phyloP scores from a whole-genome alignment of 176 grass and related monocot species.

The Hyparrhenia diplandra region DNA sequence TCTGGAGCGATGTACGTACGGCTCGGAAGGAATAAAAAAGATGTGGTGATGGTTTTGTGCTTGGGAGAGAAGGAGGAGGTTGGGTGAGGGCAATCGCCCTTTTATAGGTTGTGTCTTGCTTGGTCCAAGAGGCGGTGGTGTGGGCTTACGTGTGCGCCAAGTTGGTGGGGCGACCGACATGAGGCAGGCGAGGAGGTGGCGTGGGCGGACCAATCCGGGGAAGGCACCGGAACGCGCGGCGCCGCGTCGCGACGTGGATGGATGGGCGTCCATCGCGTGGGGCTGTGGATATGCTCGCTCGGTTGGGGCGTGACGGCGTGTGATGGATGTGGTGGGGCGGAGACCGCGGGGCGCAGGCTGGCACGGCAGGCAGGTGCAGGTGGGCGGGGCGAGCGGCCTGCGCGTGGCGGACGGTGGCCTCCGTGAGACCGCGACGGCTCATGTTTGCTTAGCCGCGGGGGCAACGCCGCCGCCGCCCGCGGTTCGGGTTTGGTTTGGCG shows the following conservation, averaged over 20 bases:
- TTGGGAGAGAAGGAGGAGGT: not conserved
- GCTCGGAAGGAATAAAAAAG: not conserved
- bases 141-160: constrained; percentile 33
- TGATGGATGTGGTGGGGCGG: too few relatives aligned
- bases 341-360: not conserved
- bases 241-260: constrained; percentile 32
- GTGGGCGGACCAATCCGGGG: not conserved
- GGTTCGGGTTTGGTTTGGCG: not conserved
- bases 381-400: not conserved
- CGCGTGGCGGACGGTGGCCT: constrained; percentile 14
- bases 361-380: not conserved
- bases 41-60: not conserved
- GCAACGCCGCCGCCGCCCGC: not conserved
- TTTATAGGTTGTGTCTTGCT: constrained; percentile 12
- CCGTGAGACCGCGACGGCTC: not conserved
- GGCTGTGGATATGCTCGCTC: too few relatives aligned
- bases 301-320: too few relatives aligned
- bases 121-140: too few relatives aligned
- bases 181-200: not conserved
- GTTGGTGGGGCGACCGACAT: not conserved
- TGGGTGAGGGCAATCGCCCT: not conserved
- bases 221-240: constrained; percentile 17
- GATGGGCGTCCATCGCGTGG: not conserved
- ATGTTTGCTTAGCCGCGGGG: constrained; percentile 37
- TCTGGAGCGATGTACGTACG: not conserved